phyloP scores from a whole-genome alignment of 2,329 filamentous ascomycete genomes.

The Pseudopyrenochaeta lycopersici region DNA sequence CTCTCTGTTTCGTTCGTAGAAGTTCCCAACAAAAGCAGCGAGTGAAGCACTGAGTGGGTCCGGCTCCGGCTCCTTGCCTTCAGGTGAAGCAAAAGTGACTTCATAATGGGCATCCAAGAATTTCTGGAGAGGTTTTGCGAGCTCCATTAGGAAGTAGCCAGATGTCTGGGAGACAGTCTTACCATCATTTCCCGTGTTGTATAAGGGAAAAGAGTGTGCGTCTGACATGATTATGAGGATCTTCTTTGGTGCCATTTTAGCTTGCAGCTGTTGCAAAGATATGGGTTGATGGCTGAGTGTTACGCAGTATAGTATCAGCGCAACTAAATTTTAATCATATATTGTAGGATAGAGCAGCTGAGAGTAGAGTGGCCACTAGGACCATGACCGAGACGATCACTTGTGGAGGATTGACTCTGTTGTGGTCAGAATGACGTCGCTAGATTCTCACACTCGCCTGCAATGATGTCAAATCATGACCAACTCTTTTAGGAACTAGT shows the following conservation, averaged over 20 bases:
- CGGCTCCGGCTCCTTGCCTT: slow-evolving; percentile 52
- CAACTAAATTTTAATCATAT: too few species aligned
- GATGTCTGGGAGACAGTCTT: slow-evolving; percentile 37
- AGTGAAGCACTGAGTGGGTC: slow-evolving; percentile 55
- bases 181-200: slow-evolving; percentile 34
- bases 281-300: neutral
- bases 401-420: too few species aligned
- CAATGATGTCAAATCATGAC: too few species aligned
- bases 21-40: slow-evolving; percentile 57
- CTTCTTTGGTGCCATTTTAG: slow-evolving; percentile 46
- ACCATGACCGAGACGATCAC: too few species aligned
- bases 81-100: slow-evolving; percentile 57
- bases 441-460: too few species aligned
- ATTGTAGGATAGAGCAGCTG: too few species aligned
- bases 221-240: slow-evolving; percentile 58
- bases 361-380: too few species aligned
- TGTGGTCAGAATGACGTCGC: too few species aligned
- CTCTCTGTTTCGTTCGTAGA: slow-evolving; percentile 54
- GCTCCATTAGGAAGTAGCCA: slow-evolving; percentile 46
- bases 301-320: too few species aligned
- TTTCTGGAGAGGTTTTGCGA: slow-evolving; percentile 40
- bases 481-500: too few species aligned
- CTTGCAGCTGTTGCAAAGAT: neutral
- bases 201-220: slow-evolving; percentile 47
- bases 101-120: slow-evolving; percentile 48